Evolutionary conservation across 1,284 basidiomycete genomes (phyloP).

Genomic region (Naganishia sp.): DNA sequence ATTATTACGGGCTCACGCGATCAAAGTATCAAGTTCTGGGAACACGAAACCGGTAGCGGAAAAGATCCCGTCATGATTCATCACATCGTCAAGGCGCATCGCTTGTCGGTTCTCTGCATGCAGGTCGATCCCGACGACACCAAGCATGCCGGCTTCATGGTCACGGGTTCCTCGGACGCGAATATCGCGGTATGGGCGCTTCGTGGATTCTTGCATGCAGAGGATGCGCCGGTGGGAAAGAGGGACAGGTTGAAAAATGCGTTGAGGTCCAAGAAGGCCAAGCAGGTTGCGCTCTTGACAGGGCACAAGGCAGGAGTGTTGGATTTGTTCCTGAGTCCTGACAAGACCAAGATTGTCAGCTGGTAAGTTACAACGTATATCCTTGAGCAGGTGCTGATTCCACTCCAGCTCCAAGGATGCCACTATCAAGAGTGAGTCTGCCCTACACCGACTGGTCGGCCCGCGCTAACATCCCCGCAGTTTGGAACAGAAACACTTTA

Average conservation of each 20-base stretch:
- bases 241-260: slow-evolving; percentile 4
- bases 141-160: slow-evolving; percentile 29
- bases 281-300: slow-evolving; percentile 12
- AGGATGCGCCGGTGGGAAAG: not conserved
- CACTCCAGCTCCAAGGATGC: slow-evolving; percentile 31
- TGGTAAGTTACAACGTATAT: slow-evolving; percentile 7
- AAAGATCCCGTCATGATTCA: slow-evolving; percentile 15
- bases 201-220: slow-evolving; percentile 12
- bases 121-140: slow-evolving; percentile 22
- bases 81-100: slow-evolving; percentile 28
- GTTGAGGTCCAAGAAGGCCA: slow-evolving; percentile 18
- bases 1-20: slow-evolving; percentile 32
- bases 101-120: slow-evolving; percentile 32
- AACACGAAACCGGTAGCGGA: slow-evolving; percentile 8
- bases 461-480: slow-evolving; percentile 1
- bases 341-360: slow-evolving; percentile 25
- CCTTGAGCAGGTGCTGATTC: not conserved
- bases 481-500: slow-evolving; percentile 28
- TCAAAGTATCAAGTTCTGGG: slow-evolving; percentile 31
- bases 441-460: not conserved
- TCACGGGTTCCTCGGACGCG: slow-evolving; percentile 31
- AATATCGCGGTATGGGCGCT: slow-evolving; percentile 29
- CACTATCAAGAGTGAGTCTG: slow-evolving; percentile 30
- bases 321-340: slow-evolving; percentile 25
- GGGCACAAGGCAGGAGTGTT: slow-evolving; percentile 30